Evolutionary conservation across 2,329 filamentous ascomycete species (phyloP), one percentile per base, ranked within the genome.

Genomic region (Paracamarosporium sp.): DNA sequence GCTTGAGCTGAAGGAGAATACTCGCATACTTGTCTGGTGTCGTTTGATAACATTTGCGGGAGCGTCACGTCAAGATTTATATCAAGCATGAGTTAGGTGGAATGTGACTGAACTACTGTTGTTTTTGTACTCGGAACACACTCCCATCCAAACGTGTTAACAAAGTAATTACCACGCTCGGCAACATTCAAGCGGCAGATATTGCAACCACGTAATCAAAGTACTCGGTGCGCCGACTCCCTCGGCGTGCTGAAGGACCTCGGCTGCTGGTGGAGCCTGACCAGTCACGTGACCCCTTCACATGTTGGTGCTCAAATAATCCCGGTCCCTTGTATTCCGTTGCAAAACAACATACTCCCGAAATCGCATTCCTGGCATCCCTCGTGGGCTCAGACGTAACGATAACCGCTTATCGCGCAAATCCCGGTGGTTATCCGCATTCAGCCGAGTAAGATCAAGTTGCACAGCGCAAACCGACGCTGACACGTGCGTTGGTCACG

Each of bases 211-310:
- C 12, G 25, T 15, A 13, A 27, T 36, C 20, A 22, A 30, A 31
- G 27, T n/a, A n/a, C n/a, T 27, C 43, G 25, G 43, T 6, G 43
- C 13, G 30, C 17, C 25, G 11, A 30, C 45, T 48, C 20, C 45
- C 30, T 48, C 45, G 45, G 45, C 30, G 45, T 35, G 30, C 15
- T 48, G 11, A 8, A 13, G 36, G 45, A 48, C 45, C 45, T 48
- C 45, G 45, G 45, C 45, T 35, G 20, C 4, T 5, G 31, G 45
- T 20, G 30, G 25, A 20, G 45, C 43, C 43, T 25, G 30, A 48
- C 17, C 22, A 25, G 8, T 24, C 45, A 35, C 17, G 45, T 45
- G 41, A 20, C 13, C 30, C 17, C 45, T 25, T 48, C 45, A 48
- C 45, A 48, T 48, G 45, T 20, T n/a, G n/a, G n/a, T n/a, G n/a